Evolutionary conservation across 148 eudicot genomes (phyloP).

Genomic region (Arbutus unedo): DNA sequence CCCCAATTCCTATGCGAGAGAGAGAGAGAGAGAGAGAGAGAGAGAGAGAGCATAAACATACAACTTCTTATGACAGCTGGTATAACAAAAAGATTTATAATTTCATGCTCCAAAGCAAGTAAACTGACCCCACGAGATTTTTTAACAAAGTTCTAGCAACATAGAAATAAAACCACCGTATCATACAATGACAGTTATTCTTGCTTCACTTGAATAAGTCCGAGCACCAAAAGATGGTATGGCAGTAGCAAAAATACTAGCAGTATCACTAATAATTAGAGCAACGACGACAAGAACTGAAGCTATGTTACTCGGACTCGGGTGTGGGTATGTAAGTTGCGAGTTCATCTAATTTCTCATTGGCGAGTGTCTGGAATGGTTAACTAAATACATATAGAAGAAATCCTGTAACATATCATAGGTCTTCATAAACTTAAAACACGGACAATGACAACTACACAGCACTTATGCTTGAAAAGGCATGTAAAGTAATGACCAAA

Average conservation of each 20-base stretch:
- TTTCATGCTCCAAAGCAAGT: background rate
- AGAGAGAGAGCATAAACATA: background rate
- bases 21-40: background rate
- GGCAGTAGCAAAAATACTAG: background rate
- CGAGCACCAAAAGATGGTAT: background rate
- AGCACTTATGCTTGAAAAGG: background rate
- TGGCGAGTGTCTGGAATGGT: background rate
- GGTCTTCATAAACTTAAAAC: background rate
- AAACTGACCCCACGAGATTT: background rate
- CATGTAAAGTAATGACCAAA: background rate
- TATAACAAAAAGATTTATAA: background rate
- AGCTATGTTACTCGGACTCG: background rate
- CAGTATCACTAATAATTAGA: background rate
- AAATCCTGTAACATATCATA: background rate
- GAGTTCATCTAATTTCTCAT: background rate
- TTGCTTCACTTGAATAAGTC: background rate
- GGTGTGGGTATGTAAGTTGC: background rate
- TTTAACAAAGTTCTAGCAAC: background rate
- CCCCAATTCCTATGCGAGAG: background rate
- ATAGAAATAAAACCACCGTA: background rate
- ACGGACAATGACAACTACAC: background rate
- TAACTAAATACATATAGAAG: background rate
- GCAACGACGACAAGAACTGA: background rate
- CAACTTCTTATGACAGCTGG: background rate
- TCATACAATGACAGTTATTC: background rate